Evolutionary conservation across 345 rosid species (phyloP).

Genomic region (Rhodamnia rubescens): DNA sequence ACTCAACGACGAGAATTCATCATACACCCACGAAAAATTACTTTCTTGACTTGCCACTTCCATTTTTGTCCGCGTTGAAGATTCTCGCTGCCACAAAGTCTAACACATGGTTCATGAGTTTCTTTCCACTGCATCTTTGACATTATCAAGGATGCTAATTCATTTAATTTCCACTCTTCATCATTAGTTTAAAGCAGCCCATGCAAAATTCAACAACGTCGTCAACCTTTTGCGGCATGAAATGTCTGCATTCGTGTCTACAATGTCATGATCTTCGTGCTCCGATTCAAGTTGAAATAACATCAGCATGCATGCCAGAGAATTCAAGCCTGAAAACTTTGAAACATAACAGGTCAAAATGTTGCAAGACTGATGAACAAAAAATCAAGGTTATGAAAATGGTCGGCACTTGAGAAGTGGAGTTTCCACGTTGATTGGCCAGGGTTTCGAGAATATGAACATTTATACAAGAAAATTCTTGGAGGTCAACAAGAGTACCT

Average conservation of each 20-base stretch:
- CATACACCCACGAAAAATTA: no score
- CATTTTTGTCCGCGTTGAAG: no score
- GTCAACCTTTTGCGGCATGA: not conserved
- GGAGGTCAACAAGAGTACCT: not conserved
- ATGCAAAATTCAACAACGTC: not conserved
- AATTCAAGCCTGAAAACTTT: no score
- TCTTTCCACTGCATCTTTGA: not conserved
- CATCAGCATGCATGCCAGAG: not conserved
- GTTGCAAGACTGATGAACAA: not conserved
- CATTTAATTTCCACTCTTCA: not conserved
- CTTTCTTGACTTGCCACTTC: no score
- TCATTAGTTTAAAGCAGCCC: not conserved
- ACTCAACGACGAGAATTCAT: not conserved
- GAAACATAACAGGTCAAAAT: not conserved
- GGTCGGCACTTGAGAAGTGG: not conserved
- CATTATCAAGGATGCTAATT: not conserved
- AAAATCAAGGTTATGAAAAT: not conserved
- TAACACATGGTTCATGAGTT: not conserved
- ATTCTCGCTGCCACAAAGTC: not conserved
- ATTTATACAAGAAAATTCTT: no score
- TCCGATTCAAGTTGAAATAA: not conserved
- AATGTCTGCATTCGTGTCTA: not conserved
- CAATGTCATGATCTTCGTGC: not conserved
- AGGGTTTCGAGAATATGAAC: not conserved
- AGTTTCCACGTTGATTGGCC: not conserved